Conservation (phyloP, 148 eudicot genomes). For the Oxyria digyna region DNA sequence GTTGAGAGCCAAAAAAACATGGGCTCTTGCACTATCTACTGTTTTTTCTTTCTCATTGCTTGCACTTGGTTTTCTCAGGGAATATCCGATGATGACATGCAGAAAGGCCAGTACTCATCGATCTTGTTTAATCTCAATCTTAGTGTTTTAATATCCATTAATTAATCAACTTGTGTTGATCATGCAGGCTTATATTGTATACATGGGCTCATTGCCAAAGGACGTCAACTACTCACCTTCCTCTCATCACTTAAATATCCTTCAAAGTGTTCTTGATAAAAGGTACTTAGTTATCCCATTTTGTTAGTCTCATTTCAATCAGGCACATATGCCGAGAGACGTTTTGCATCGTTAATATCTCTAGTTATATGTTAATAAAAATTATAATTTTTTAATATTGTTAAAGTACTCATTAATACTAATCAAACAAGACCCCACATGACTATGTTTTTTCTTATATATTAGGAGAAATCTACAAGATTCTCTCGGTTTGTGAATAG, state of each 20-base stretch:
- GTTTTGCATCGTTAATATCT: too few relatives aligned
- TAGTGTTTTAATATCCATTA: background rate
- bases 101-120: background rate
- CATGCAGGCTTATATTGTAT: constrained; percentile 24
- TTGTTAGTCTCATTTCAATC: too few relatives aligned
- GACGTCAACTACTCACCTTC: constrained; percentile 12
- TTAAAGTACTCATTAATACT: too few relatives aligned
- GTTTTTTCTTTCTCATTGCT: background rate
- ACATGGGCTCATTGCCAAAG: constrained; percentile 22
- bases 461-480: too few relatives aligned
- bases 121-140: too few relatives aligned
- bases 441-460: too few relatives aligned
- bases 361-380: too few relatives aligned
- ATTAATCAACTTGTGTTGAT: background rate
- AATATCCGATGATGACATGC: background rate
- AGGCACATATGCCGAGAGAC: too few relatives aligned
- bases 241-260: constrained; percentile 20
- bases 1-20: too few relatives aligned
- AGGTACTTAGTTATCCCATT: constrained; percentile 11
- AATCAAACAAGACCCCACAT: too few relatives aligned
- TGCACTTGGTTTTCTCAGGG: background rate
- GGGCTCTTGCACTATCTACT: background rate
- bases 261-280: constrained; percentile 16
- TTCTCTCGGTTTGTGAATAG: too few relatives aligned
- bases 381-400: too few relatives aligned